Conservation (phyloP, 805 yeast species). For the Tetrapisispora namnaoensis region DNA sequence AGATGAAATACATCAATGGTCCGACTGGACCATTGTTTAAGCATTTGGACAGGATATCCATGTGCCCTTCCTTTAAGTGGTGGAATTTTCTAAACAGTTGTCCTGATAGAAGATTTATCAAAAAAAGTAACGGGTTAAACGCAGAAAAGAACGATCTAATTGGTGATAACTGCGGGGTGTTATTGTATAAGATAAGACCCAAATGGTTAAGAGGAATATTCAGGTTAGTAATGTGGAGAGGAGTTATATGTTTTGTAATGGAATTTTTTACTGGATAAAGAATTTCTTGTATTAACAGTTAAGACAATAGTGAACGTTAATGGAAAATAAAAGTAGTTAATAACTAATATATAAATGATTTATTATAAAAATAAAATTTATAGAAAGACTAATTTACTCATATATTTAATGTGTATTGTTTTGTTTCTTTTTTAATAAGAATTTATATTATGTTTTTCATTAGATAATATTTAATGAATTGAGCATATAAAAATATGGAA, state of each 20-base stretch:
- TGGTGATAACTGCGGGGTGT: slow-evolving; percentile 63
- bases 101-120: slow-evolving; percentile 60
- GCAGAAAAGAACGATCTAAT: slow-evolving; percentile 66
- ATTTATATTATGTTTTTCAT: too few species aligned
- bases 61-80: slow-evolving; percentile 86
- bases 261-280: slow-evolving; percentile 33
- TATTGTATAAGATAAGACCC: slow-evolving; percentile 46
- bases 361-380: too few species aligned
- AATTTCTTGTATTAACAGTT: not conserved
- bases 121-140: slow-evolving; percentile 66
- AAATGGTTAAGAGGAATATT: slow-evolving; percentile 39
- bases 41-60: slow-evolving; percentile 54
- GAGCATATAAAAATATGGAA: too few species aligned
- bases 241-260: slow-evolving; percentile 46
- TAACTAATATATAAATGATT: not conserved
- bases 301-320: not conserved
- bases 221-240: slow-evolving; percentile 50
- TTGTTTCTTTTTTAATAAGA: too few species aligned
- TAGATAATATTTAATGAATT: too few species aligned
- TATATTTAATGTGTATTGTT: too few species aligned
- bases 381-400: not conserved
- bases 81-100: slow-evolving; percentile 86
- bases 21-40: slow-evolving; percentile 85
- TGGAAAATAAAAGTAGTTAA: not conserved
- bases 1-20: slow-evolving; percentile 85